Evolutionary conservation across 108 stramenopile genomes (phyloP).

Genomic region (Discostella stelligeroides): DNA sequence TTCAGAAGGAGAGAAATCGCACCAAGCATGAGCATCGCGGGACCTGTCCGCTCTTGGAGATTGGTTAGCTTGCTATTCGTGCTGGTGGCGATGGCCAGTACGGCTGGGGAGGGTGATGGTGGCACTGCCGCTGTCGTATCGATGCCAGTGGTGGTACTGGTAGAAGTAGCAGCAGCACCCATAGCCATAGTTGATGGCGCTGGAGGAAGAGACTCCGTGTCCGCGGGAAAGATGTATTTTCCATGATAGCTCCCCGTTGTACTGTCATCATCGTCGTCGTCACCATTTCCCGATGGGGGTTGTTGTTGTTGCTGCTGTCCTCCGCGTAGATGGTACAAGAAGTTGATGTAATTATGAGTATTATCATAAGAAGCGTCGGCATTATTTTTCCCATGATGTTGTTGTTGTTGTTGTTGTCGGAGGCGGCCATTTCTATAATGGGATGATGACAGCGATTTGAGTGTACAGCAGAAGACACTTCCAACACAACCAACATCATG

Average conservation of each 20-base stretch:
- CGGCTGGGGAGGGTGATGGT: conserved; percentile 6
- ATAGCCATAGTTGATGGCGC: conserved; percentile 7
- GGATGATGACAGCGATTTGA: not conserved
- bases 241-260: conserved; percentile 39
- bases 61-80: conserved; percentile 44
- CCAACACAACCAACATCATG: not conserved
- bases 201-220: conserved; percentile 18
- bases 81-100: conserved; percentile 24
- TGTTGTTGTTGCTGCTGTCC: conserved; percentile 27
- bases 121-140: not conserved
- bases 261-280: not conserved
- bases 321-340: conserved; percentile 33
- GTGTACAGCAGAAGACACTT: not conserved
- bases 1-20: conserved; percentile 35
- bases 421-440: conserved; percentile 1
- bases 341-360: not conserved
- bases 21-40: conserved; percentile 64
- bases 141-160: conserved; percentile 3
- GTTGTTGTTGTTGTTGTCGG: no score
- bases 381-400: no score
- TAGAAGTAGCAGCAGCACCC: not conserved
- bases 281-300: not conserved
- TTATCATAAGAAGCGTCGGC: no score
- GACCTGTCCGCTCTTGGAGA: conserved; percentile 52
- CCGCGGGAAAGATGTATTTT: conserved; percentile 32